These are phyloP conservation scores for Scolecobasidium constrictum DNA, from an alignment of 2,329 filamentous ascomycete species.

Conservation along the genomic window DNA sequence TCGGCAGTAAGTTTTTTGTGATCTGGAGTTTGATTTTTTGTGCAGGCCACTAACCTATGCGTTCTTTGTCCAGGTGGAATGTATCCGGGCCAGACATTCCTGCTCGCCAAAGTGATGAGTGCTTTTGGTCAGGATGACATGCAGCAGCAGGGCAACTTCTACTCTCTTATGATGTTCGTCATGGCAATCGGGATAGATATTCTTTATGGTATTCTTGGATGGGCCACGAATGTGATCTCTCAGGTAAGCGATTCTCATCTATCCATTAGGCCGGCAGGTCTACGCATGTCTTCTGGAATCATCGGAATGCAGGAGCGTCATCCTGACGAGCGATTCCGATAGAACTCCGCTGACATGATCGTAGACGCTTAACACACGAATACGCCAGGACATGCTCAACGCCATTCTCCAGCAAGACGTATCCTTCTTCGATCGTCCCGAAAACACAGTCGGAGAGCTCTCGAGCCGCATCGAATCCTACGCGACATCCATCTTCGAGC, in stretches of 20 bases:
- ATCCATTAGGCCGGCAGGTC: no score
- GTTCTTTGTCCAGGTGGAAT: constrained; percentile 22
- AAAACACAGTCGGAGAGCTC: constrained; percentile 32
- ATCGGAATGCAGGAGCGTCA: no score
- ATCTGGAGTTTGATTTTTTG: no score
- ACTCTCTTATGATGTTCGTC: constrained; percentile 41
- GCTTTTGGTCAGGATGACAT: constrained; percentile 35
- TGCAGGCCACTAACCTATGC: constrained; percentile 18
- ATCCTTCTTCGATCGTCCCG: constrained; percentile 34
- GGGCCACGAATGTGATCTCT: background rate
- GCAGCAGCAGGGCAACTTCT: constrained; percentile 28
- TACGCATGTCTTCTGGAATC: no score
- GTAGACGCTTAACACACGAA: constrained; percentile 41
- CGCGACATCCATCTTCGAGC: constrained; percentile 34
- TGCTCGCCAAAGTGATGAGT: constrained; percentile 26
- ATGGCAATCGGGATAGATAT: constrained; percentile 39
- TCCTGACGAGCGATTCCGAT: no score
- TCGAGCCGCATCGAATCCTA: constrained; percentile 38
- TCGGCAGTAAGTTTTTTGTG: no score
- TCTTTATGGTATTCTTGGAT: constrained; percentile 27
- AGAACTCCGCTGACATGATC: no score
- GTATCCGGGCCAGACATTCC: constrained; percentile 26
- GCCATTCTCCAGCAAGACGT: constrained; percentile 43
- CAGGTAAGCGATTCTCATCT: background rate
- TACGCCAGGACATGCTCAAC: background rate